These are phyloP conservation scores for Fallopia convolvulus DNA, from an alignment of 148 eudicot genomes.

Conservation along the genomic window DNA sequence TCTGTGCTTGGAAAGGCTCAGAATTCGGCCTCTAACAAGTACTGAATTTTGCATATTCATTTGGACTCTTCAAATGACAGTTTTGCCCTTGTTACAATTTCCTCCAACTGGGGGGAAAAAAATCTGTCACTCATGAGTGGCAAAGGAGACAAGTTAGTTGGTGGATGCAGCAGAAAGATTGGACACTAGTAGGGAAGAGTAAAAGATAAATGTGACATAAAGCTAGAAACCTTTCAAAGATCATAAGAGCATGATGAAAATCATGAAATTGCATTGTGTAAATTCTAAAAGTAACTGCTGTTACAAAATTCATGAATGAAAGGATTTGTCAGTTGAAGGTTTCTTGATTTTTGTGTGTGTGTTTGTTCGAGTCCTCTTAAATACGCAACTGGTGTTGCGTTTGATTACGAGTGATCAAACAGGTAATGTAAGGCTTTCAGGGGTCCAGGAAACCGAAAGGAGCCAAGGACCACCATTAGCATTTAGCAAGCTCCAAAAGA, in stretches of 20 bases:
- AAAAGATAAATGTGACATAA: background rate
- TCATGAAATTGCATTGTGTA: background rate
- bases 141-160: background rate
- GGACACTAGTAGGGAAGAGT: background rate
- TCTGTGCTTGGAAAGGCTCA: constrained; percentile 67
- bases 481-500: background rate
- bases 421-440: background rate
- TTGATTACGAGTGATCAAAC: background rate
- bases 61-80: background rate
- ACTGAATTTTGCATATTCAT: constrained; percentile 22
- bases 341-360: background rate
- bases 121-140: background rate
- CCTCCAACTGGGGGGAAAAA: background rate
- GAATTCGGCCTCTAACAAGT: constrained; percentile 46
- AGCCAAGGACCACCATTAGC: constrained; percentile 4
- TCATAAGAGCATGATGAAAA: background rate
- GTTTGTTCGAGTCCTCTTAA: background rate
- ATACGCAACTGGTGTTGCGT: background rate
- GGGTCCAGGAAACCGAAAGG: constrained; percentile 6
- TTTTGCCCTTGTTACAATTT: background rate
- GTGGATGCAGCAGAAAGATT: background rate
- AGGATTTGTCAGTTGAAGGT: background rate
- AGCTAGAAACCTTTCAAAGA: background rate
- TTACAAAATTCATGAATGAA: background rate
- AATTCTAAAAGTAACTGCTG: background rate